Evolutionary conservation across 129 eudicot genomes (phyloP), one percentile per base, ranked within the genome.

Genomic region (Erigeron canadensis): DNA sequence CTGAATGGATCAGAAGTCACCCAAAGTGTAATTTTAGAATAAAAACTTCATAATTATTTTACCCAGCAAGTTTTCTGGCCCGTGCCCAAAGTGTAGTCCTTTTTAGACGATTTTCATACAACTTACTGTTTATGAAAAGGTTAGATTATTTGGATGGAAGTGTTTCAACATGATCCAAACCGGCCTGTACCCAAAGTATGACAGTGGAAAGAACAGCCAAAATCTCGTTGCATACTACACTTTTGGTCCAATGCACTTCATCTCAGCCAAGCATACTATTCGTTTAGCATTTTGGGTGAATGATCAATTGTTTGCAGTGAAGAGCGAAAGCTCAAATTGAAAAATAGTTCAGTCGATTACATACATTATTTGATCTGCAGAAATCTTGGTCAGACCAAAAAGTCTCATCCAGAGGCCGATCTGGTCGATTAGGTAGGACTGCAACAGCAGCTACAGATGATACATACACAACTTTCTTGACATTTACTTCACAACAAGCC

Each of bases 321-420:
- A 53, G 6, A 18, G 4, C 12, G 34, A 57, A 54, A 39, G 5
- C 11, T 41, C 15, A 62, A 15, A 39, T 0, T 44, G 42, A 34
- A 41, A 13, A 48, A 37, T 13, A 34, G 16, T 46, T 57, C 19
- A 61, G 51, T 43, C 12, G 44, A 34, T 78, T 84, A 91, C 97
- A 76, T 91, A 28, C 34, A 28, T 28, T 82, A 46, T 88, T 86
- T 55, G 74, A 69, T 75, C 45, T 82, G 91, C 97, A 91, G 65
- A 82, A 74, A 34, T 91, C 89, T 61, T 48, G 78, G 79, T 91
- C 97, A n/a, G 96, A 88, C 96, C 97, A 91, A 67, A 89, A 91
- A 76, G 70, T 84, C 85, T 91, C 97, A 57, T 91, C 96, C 80
- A 73, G 58, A 15, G 79, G 78, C 68, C 75, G 81, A 72, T 80